Evolutionary conservation across 108 stramenopile genomes (phyloP).

Genomic region (Nitzschia sp.): DNA sequence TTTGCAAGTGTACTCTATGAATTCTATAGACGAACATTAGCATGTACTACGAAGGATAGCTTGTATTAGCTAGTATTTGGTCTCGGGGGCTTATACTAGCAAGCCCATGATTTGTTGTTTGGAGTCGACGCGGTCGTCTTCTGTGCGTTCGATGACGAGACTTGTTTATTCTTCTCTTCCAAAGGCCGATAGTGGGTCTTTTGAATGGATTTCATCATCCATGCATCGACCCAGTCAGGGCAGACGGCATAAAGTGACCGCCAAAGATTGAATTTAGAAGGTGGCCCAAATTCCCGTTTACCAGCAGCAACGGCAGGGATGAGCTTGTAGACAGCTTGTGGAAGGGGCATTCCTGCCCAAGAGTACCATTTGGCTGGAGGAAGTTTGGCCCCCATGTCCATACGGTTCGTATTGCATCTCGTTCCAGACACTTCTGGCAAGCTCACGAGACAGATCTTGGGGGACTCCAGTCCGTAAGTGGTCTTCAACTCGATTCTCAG

Average conservation of each 20-base stretch:
- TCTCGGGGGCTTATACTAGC: too few species aligned
- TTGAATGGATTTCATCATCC: conserved; percentile 9
- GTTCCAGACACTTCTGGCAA: conserved; percentile 29
- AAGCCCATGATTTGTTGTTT: conserved; percentile 24
- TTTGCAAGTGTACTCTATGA: too few species aligned
- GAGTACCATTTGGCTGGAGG: conserved; percentile 25
- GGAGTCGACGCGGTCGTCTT: not conserved
- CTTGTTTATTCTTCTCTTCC: conserved; percentile 2
- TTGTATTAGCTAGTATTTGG: not conserved
- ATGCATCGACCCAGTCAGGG: conserved; percentile 22
- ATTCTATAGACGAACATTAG: too few species aligned
- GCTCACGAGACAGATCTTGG: conserved; percentile 19
- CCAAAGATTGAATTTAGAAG: conserved; percentile 22
- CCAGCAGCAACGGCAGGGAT: conserved; percentile 22
- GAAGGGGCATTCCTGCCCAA: conserved; percentile 23
- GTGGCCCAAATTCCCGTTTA: conserved; percentile 28
- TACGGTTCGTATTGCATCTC: conserved; percentile 4
- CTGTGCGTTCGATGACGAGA: not conserved
- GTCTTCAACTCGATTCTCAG: conserved; percentile 31
- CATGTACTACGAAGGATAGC: too few species aligned
- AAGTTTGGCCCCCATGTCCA: conserved; percentile 30
- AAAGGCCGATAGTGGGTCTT: conserved; percentile 26
- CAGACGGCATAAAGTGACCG: conserved; percentile 14
- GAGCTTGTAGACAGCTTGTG: conserved; percentile 24
- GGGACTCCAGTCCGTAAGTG: conserved; percentile 19